Conservation (phyloP, 306 rosid genomes). For the Notholithocarpus densiflorus region DNA sequence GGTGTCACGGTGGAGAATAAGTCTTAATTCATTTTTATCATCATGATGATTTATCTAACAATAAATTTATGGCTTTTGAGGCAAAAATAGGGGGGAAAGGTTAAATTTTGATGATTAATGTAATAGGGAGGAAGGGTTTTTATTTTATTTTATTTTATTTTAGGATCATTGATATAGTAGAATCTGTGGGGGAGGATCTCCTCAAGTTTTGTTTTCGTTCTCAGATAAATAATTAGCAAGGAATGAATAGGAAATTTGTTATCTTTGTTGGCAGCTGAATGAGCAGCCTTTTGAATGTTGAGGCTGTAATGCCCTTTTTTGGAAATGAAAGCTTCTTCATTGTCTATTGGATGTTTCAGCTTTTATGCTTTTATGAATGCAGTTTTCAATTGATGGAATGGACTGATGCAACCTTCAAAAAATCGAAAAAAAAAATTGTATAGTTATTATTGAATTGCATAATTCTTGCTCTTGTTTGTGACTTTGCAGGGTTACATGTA, state of each 20-base stretch:
- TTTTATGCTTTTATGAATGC: not conserved
- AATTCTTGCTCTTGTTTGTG: not conserved
- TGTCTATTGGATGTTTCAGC: not conserved
- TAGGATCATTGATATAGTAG: conserved; percentile 6
- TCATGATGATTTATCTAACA: conserved; percentile 25
- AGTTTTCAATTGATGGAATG: not conserved
- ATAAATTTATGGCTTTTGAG: conserved; percentile 7
- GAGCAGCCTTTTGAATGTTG: conserved; percentile 17
- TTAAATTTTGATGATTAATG: conserved; percentile 13
- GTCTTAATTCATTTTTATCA: not conserved
- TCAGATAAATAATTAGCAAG: conserved; percentile 22
- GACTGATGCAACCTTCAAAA: not conserved
- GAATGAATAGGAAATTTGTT: not conserved
- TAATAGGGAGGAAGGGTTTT: not conserved
- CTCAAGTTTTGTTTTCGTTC: conserved; percentile 11
- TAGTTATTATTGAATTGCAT: conserved; percentile 9
- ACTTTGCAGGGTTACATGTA: not conserved
- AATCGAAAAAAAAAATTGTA: not conserved
- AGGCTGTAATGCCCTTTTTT: not conserved
- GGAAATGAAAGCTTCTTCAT: not conserved
- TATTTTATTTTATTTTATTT: too few species aligned
- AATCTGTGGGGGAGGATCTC: conserved; percentile 28
- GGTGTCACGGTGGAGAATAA: conserved; percentile 66
- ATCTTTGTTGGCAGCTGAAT: conserved; percentile 24
- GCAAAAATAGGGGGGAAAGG: not conserved